A percentile compares a stretch with the other conserved stretches of the same genome.
phyloP scores from a whole-genome alignment of 1,139 yeast species.

The Scheffersomyces lignicola region DNA sequence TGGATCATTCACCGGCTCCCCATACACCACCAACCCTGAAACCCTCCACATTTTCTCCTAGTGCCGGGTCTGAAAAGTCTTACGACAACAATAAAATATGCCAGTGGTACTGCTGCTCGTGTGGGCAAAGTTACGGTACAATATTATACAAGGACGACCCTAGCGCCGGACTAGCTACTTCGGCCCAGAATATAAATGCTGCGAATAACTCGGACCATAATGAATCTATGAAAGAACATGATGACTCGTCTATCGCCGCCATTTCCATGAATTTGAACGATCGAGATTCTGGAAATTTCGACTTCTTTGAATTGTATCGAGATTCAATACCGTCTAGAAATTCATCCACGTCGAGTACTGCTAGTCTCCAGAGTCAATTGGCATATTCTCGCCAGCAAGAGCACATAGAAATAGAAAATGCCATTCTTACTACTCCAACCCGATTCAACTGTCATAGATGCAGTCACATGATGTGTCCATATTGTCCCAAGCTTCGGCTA shows the following conservation, averaged over 20 bases:
- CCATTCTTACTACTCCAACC: conserved; percentile 23
- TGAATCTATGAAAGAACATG: no score
- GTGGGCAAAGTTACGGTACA: conserved; percentile 52
- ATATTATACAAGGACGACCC: conserved; percentile 34
- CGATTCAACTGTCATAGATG: conserved; percentile 50
- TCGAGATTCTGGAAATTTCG: neutral
- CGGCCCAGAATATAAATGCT: conserved; percentile 5
- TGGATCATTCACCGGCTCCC: no score
- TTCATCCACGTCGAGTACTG: neutral
- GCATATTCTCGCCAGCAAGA: no score
- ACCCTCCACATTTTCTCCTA: neutral
- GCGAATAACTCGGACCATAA: no score
- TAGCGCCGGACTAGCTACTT: conserved; percentile 10
- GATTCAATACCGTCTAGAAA: neutral
- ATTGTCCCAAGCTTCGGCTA: conserved; percentile 46
- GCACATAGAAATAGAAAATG: conserved; percentile 9
- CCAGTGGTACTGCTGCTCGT: conserved; percentile 56
- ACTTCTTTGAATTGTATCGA: neutral
- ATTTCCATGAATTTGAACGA: no score
- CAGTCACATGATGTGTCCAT: conserved; percentile 56
- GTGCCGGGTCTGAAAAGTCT: no score
- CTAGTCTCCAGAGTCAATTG: no score
- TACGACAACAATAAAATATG: conserved; percentile 37
- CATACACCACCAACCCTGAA: neutral
- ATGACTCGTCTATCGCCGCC: no score